phyloP scores from a whole-genome alignment of 352 stramenopile genomes.

The Phytophthora pseudosyringae region DNA sequence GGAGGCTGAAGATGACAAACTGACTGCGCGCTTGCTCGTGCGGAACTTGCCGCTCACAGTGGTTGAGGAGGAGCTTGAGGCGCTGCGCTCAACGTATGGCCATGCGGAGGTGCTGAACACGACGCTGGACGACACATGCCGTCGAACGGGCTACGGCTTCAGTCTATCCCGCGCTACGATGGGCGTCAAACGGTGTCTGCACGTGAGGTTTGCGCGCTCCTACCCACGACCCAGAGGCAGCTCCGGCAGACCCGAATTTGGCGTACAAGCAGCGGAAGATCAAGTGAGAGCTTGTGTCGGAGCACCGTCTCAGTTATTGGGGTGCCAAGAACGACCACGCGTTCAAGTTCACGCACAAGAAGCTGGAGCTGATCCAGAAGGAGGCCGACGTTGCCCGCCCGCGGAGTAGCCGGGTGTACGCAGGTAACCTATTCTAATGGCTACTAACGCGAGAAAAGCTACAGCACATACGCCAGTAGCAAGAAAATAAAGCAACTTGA shows the following conservation, averaged over 20 bases:
- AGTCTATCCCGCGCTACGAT: constrained; percentile 94
- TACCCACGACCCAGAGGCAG: constrained; percentile 61
- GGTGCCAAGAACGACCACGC: constrained; percentile 40
- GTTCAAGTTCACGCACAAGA: constrained; percentile 82
- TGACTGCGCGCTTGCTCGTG: constrained; percentile 95
- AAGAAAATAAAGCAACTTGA: constrained; percentile 27
- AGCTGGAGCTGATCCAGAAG: constrained; percentile 73
- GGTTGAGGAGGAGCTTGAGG: constrained; percentile 95
- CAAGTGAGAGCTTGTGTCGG: constrained; percentile 97
- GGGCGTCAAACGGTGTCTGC: constrained; percentile 92
- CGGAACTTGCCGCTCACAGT: constrained; percentile 96
- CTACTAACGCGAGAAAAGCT: constrained; percentile 12
- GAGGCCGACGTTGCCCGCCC: constrained; percentile 65
- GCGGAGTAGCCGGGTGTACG: constrained; percentile 76
- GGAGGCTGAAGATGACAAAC: constrained; percentile 43
- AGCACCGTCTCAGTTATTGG: constrained; percentile 79
- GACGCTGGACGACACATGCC: constrained; percentile 95
- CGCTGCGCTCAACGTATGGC: constrained; percentile 91
- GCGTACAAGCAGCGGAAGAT: constrained; percentile 92
- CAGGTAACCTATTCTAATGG: constrained; percentile 16
- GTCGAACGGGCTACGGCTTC: constrained; percentile 98
- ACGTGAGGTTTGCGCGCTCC: constrained; percentile 92
- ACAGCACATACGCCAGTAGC: background rate
- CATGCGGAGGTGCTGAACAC: constrained; percentile 94
- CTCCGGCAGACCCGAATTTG: constrained; percentile 67